Evolutionary conservation across 805 yeast genomes (phyloP), one percentile per base, ranked within the genome.

Genomic region (Metschnikowia drakensbergensis): DNA sequence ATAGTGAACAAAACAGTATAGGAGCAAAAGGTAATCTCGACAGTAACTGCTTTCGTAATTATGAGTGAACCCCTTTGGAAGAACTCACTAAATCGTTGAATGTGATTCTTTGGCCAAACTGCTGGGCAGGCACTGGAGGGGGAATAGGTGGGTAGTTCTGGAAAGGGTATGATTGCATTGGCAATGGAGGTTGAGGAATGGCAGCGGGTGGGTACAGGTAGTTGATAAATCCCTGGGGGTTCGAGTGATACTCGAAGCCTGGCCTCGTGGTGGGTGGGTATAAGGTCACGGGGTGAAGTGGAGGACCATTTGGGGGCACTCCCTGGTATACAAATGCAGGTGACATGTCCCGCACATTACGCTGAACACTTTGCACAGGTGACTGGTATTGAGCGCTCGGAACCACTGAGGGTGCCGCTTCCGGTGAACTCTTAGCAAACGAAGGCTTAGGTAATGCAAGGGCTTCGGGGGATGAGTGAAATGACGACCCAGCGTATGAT

Each of bases 401-500:
- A 9, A 31, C 25, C 7, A 29, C 42, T 2, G 42, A 27, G 3
- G 13, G 10, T 11, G 45, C 26, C 2, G 47, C 45, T 40, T 56
- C 60, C 1, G 68, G 63, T 9, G 67, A 62, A 1, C 62, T 50
- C 10, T 35, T 34, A 41, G 66, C 70, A 55, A 79, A 79, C 5
- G 81, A 71, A 7, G 83, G 83, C 54, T 77, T 79, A 13, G 83
- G 83, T 51, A 79, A 71, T 11, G 78, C 74, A 49, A 77, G 64
- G 3, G 82, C 82, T 31, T 79, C 77, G 1, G 83, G 83, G 25
- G 81, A 77, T 30, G 79, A 74, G 58, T 76, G 80, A 58, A 79
- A 79, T 33, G 82, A 75, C 33, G 82, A 74, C 29, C 83, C 83
- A 46, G 83, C 83, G 60, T 77, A 79, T 45, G 71, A 67, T 28